Evolutionary conservation across 2,329 filamentous ascomycete species (phyloP).

Genomic region (Fusarium paranaense): DNA sequence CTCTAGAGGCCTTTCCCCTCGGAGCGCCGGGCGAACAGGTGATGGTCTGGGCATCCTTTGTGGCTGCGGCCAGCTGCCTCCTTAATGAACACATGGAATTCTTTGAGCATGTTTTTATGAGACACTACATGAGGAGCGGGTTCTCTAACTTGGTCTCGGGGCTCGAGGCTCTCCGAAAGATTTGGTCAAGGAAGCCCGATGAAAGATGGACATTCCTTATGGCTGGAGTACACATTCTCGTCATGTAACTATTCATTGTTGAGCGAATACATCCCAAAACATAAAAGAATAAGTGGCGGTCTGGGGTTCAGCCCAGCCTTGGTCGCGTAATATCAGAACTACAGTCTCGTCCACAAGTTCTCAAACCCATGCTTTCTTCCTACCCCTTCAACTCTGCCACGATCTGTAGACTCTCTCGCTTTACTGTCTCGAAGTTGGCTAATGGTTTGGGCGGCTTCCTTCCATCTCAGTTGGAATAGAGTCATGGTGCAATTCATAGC

Average conservation of each 20-base stretch:
- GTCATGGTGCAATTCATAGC: not conserved
- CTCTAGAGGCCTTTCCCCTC: conserved; percentile 22
- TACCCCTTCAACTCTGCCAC: not conserved
- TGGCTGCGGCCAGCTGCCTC: conserved; percentile 27
- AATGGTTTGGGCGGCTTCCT: not conserved
- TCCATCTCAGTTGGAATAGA: not conserved
- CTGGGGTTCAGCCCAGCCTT: not conserved
- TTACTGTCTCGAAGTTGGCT: not conserved
- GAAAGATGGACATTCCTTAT: conserved; percentile 28
- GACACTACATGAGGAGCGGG: conserved; percentile 16
- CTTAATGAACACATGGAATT: conserved; percentile 28
- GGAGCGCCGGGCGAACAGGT: conserved; percentile 26
- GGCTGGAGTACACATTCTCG: conserved; percentile 15
- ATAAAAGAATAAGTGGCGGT: not conserved
- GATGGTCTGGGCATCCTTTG: conserved; percentile 33
- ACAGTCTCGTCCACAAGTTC: not conserved
- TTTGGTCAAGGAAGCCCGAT: conserved; percentile 15
- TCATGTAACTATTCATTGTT: conserved; percentile 21
- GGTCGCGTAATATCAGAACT: not conserved
- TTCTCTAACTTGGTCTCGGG: conserved; percentile 28
- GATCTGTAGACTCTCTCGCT: not conserved
- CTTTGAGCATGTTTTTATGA: conserved; percentile 19
- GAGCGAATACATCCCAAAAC: not conserved
- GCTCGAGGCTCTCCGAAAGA: conserved; percentile 12
- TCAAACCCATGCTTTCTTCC: not conserved